Conservation (phyloP, 2,329 filamentous ascomycete species). For the Colletotrichum sp. region DNA sequence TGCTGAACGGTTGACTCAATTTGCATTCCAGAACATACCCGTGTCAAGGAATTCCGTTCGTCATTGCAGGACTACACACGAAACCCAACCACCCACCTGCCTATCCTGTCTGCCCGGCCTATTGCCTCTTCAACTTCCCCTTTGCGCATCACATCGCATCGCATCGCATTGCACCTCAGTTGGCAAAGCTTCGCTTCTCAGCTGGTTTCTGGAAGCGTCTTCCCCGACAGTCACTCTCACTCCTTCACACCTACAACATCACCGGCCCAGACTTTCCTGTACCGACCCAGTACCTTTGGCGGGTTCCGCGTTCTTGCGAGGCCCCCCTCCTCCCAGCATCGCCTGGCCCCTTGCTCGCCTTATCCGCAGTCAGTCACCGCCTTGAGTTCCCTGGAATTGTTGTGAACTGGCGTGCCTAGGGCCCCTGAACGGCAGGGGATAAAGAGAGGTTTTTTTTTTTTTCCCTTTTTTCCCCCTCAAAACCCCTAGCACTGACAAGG, state of each 20-base stretch:
- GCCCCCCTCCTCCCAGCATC: not conserved
- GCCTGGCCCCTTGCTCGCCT: not conserved
- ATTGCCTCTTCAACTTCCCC: not conserved
- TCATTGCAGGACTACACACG: not conserved
- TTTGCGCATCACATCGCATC: not conserved
- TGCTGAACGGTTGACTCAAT: not conserved
- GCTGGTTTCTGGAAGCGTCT: not conserved
- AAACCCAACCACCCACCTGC: too few species aligned
- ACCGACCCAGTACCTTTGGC: not conserved
- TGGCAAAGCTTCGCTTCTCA: not conserved
- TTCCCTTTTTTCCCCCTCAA: not conserved
- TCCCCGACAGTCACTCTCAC: not conserved
- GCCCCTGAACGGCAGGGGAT: not conserved
- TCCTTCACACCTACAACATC: not conserved
- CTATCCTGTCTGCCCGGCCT: not conserved
- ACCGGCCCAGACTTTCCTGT: not conserved
- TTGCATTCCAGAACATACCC: not conserved
- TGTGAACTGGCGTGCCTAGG: not conserved
- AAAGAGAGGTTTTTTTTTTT: not conserved
- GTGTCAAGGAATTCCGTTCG: not conserved
- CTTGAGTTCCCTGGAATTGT: not conserved
- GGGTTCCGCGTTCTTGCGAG: not conserved
- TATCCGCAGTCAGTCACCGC: conserved; percentile 5
- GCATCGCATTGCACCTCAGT: not conserved
- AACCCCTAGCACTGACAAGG: too few species aligned